Percentiles rank a stretch among this genome's conserved stretches.
Evolutionary conservation across 164 flowering plant genomes (phyloP).

Genomic region (Chimonanthus praecox): DNA sequence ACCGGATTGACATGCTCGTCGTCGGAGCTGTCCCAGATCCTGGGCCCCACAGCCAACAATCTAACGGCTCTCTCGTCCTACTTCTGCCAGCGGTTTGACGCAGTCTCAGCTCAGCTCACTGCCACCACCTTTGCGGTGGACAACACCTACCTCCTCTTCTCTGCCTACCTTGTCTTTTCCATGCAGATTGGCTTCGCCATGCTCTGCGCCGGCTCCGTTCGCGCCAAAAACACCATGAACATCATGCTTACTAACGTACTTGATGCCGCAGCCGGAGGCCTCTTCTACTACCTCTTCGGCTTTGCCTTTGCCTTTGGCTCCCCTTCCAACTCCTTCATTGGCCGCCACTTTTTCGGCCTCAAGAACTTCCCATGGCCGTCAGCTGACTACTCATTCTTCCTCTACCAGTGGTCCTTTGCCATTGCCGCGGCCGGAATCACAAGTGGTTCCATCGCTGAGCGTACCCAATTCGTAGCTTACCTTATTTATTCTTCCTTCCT

Average conservation of each 20-base stretch:
- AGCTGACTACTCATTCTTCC: conserved; percentile 45
- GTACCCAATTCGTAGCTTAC: conserved; percentile 76
- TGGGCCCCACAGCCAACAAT: conserved; percentile 18
- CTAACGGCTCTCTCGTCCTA: conserved; percentile 22
- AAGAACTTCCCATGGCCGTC: conserved; percentile 24
- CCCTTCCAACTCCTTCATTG: conserved; percentile 34
- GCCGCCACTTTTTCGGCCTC: conserved; percentile 52
- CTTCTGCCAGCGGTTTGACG: conserved; percentile 26
- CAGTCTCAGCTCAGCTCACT: conserved; percentile 8
- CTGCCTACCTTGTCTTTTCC: conserved; percentile 46
- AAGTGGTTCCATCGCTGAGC: conserved; percentile 70
- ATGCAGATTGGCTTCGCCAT: conserved; percentile 55
- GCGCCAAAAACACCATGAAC: conserved; percentile 50
- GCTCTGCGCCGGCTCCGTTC: conserved; percentile 55
- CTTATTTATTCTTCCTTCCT: conserved; percentile 59
- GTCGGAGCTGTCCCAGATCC: conserved; percentile 23
- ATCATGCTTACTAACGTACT: conserved; percentile 49
- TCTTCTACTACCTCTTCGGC: conserved; percentile 44
- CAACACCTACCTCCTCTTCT: conserved; percentile 40
- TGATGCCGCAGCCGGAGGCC: conserved; percentile 44
- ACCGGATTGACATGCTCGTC: conserved; percentile 22
- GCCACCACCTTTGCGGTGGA: conserved; percentile 30
- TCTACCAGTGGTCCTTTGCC: conserved; percentile 80
- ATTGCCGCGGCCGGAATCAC: conserved; percentile 89
- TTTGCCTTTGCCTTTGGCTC: conserved; percentile 42